phyloP scores from a whole-genome alignment of 1,139 yeast species.

The Hanseniaspora gamundiae region DNA sequence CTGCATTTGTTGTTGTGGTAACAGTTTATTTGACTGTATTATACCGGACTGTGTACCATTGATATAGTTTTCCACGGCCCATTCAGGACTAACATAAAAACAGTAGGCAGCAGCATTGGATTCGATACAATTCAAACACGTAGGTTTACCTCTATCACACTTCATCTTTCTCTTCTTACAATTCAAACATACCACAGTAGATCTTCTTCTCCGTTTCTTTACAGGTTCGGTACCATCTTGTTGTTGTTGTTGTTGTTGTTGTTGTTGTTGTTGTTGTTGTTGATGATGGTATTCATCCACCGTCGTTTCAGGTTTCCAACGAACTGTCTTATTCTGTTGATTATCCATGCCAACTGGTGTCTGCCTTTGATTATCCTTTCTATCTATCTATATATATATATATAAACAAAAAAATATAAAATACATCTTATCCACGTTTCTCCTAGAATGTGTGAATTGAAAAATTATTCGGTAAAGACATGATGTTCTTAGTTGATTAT shows the following conservation, averaged over 20 bases:
- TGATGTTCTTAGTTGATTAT: no score
- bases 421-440: no score
- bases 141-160: slow-evolving; percentile 25
- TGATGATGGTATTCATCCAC: no score
- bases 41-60: neutral
- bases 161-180: slow-evolving; percentile 27
- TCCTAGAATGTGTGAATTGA: no score
- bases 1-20: no score
- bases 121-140: slow-evolving; percentile 21
- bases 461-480: no score
- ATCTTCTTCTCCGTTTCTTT: slow-evolving; percentile 11
- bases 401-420: no score
- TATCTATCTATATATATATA: neutral
- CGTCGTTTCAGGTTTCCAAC: no score
- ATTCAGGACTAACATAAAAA: slow-evolving; percentile 7
- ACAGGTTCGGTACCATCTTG: neutral
- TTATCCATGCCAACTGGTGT: neutral
- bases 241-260: no score
- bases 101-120: slow-evolving; percentile 8
- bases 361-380: neutral
- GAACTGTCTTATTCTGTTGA: no score
- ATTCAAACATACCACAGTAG: slow-evolving; percentile 24
- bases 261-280: no score
- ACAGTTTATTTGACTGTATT: neutral
- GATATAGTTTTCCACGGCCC: slow-evolving; percentile 6